A percentile compares a stretch with the other conserved stretches of the same genome.
phyloP scores from a whole-genome alignment of 495 filamentous ascomycete genomes.

The Rostrohypoxylon terebratum region DNA sequence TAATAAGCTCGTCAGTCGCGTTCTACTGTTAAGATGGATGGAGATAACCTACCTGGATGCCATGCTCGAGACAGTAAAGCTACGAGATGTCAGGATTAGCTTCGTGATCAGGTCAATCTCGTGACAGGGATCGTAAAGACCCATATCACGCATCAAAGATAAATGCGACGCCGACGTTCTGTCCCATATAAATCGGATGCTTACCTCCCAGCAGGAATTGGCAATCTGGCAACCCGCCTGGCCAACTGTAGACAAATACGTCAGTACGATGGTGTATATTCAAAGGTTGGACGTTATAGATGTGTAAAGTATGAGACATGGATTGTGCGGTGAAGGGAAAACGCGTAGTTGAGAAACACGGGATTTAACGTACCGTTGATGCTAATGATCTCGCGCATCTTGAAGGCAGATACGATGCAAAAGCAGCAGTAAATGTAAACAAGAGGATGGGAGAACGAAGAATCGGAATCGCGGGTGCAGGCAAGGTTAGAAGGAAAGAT shows the following conservation, averaged over 20 bases:
- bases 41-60: constrained; percentile 85
- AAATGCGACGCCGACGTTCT: constrained; percentile 12
- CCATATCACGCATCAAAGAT: constrained; percentile 1
- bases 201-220: constrained; percentile 99
- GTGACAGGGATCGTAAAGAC: constrained; percentile 2
- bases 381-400: constrained; percentile 99
- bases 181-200: constrained; percentile 49
- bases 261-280: constrained; percentile 52
- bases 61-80: constrained; percentile 99
- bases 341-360: constrained; percentile 49
- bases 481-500: constrained; percentile 36
- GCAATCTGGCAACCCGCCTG: constrained; percentile 99
- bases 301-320: constrained; percentile 25
- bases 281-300: constrained; percentile 30
- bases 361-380: constrained; percentile 86
- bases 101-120: not conserved
- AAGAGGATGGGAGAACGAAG: constrained; percentile 13
- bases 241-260: constrained; percentile 76
- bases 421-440: constrained; percentile 28
- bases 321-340: constrained; percentile 56
- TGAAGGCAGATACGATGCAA: constrained; percentile 56
- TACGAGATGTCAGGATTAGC: constrained; percentile 57
- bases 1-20: constrained; percentile 55
- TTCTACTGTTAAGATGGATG: not conserved
- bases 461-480: constrained; percentile 33